Evolutionary conservation across 768 basidiomycete species (phyloP).

Genomic region (Jaapia argillacea): DNA sequence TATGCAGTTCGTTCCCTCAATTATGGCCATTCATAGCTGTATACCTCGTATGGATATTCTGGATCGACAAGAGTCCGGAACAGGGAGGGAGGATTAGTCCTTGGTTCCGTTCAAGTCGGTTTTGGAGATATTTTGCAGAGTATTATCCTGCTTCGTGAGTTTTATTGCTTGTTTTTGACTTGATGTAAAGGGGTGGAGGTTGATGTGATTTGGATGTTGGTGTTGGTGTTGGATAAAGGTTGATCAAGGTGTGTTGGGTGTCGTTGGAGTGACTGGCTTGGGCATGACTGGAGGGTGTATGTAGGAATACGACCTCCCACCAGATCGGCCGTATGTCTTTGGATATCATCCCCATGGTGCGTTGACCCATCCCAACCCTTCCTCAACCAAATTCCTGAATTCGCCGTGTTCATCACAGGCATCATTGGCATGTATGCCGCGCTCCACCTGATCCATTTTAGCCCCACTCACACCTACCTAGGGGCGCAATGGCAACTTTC

Average conservation of each 20-base stretch:
- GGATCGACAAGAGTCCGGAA: conserved; percentile 70
- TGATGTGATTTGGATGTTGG: not conserved
- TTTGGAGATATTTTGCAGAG: conserved; percentile 90
- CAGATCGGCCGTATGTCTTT: conserved; percentile 91
- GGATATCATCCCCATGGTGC: conserved; percentile 97
- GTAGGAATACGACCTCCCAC: conserved; percentile 83
- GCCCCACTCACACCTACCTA: conserved; percentile 17
- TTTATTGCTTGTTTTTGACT: not conserved
- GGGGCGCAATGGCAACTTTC: conserved; percentile 94
- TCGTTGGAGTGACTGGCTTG: too few species aligned
- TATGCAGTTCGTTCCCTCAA: conserved; percentile 69
- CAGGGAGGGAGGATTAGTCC: conserved; percentile 57
- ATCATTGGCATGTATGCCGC: conserved; percentile 90
- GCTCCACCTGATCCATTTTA: not conserved
- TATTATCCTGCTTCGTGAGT: conserved; percentile 87
- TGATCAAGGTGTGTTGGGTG: too few species aligned
- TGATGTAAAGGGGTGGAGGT: not conserved
- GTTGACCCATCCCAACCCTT: conserved; percentile 10
- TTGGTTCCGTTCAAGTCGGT: conserved; percentile 59
- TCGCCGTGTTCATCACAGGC: conserved; percentile 39
- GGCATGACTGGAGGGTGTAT: too few species aligned
- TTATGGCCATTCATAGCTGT: conserved; percentile 77
- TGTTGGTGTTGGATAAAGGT: not conserved
- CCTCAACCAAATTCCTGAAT: not conserved
- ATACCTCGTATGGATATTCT: conserved; percentile 73